These are phyloP conservation scores for Lablab purpureus DNA, from an alignment of 306 rosid genomes.

Conservation along the genomic window DNA sequence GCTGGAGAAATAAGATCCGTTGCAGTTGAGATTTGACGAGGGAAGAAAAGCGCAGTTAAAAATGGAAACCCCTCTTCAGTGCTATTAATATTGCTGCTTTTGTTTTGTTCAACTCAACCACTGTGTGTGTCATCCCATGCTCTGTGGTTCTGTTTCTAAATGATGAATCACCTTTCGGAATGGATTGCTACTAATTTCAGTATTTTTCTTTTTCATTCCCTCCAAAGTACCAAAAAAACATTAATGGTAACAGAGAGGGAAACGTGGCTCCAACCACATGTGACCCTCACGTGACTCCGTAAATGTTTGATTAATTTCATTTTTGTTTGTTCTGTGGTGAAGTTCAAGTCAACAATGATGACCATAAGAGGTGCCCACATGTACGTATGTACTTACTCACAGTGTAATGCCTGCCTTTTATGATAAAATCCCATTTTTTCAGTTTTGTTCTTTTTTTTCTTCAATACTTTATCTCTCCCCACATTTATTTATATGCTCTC, in stretches of 20 bases:
- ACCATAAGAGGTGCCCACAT: too few species aligned
- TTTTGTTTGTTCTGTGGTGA: too few species aligned
- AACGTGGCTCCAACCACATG: neutral
- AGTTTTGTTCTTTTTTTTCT: too few species aligned
- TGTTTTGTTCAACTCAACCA: constrained; percentile 7
- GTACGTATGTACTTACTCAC: too few species aligned
- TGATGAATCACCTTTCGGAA: constrained; percentile 5
- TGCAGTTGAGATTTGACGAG: constrained; percentile 45
- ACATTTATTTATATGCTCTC: too few species aligned
- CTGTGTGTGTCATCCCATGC: neutral
- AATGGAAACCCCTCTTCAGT: constrained; percentile 15
- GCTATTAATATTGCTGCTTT: neutral
- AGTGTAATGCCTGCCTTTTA: too few species aligned
- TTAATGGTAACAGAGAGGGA: too few species aligned
- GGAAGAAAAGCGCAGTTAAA: constrained; percentile 45
- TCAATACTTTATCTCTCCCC: too few species aligned
- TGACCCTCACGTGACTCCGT: constrained; percentile 50
- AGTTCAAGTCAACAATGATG: too few species aligned
- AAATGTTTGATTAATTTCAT: neutral
- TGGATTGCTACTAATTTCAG: constrained; percentile 4
- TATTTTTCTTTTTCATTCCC: neutral
- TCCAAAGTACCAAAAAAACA: neutral
- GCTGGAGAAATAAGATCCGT: constrained; percentile 37
- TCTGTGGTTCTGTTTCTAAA: constrained; percentile 25
- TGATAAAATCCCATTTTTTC: too few species aligned